Base-by-base conservation (phyloP, 768 basidiomycete genomes). In the Boletus pseudo-olivaceus region DNA sequence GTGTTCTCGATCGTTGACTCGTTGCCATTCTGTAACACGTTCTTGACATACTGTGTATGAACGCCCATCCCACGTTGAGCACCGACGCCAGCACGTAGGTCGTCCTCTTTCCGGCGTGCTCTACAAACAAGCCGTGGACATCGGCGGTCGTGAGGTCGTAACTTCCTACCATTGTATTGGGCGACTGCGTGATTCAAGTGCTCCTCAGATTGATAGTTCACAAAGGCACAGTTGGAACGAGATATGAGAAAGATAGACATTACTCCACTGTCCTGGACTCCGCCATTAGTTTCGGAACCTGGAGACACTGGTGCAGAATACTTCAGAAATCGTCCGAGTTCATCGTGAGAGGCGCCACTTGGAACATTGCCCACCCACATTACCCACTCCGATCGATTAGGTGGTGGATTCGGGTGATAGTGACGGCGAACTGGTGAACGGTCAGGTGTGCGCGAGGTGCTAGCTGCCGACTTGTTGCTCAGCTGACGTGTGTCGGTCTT, bases 301-400 rank as follows among this genome's bases (percentile, higher is more conserved):
- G 62, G 46, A 26, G 49, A 53, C 5, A 62, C 42, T 17, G 65
- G 50, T 17, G 58, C 53, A 8, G 65, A 56, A 45, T 70, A 64
- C 57, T 79, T 85, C 74, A 98, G 94, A 68, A 94, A 95, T 7
- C 76, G 75, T 88, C 87, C 90, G 5, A 97, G 75, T 64, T 97
- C 94, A 59, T 92, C 86, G 55, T 92, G 82, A 4, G 82, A 83
- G 15, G 91, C 84, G 62, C 94, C 90, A 6, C 79, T 78, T 3
- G 91, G 90, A 4, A 97, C 88, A 65, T 98, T 98, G 10, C 95
- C 95, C 12, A 85, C 86, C 95, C 95, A 97, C 90, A 94, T 92
- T 1, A 93, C 93, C 90, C 89, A 95, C 54, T 92, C 90, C 7
- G 90, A 91, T 14, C 91, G 82, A 49, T 88, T 78, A 11, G 82